A percentile compares a stretch with the other conserved stretches of the same genome.
These are phyloP conservation scores for Acanthamoeba lenticulata DNA, from an alignment of 208 protist genomes.

Conservation along the genomic window DNA sequence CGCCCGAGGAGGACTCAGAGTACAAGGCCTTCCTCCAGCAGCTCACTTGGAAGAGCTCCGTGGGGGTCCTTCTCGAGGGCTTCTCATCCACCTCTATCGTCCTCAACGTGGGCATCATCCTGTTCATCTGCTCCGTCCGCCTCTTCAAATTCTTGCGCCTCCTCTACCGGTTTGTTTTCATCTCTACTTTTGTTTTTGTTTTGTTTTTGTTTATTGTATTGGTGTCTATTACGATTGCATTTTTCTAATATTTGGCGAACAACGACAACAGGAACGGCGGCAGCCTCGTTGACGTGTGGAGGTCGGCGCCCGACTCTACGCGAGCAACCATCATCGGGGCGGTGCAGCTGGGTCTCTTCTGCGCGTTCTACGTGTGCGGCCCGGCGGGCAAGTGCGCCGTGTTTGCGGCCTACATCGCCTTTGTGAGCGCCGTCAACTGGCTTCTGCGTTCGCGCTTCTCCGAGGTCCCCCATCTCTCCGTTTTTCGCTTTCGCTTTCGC, in stretches of 20 bases:
- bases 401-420: neutral
- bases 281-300: conserved; percentile 21
- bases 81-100: conserved; percentile 9
- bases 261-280: neutral
- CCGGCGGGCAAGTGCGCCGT: neutral
- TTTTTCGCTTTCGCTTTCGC: too few species aligned
- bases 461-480: neutral
- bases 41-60: neutral
- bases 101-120: neutral
- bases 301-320: neutral
- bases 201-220: neutral
- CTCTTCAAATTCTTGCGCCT: neutral
- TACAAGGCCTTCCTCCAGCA: neutral
- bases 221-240: neutral
- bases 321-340: neutral
- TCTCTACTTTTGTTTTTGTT: too few species aligned
- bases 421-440: neutral
- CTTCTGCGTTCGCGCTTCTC: neutral
- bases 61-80: neutral
- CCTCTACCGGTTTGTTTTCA: neutral
- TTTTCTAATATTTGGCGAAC: neutral
- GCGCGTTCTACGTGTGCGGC: neutral
- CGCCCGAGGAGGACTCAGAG: neutral
- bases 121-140: neutral
- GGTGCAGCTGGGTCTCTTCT: neutral